Conservation (phyloP, 768 basidiomycete genomes). For the Leucocoprinus birnbaumii region DNA sequence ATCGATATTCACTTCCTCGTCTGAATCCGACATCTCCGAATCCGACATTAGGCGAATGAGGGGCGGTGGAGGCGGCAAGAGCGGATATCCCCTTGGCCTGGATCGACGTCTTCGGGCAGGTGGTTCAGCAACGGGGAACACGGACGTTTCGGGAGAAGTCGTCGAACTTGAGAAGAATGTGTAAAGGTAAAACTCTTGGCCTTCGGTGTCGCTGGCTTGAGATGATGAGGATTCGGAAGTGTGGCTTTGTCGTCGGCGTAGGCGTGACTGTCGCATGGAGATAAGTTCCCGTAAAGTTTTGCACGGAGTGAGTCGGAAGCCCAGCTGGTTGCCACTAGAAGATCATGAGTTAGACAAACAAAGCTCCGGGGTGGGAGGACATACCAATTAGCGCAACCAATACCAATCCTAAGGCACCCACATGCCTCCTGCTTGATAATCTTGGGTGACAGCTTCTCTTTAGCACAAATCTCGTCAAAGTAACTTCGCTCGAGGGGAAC, state of each 20-base stretch:
- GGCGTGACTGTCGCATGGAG: constrained; percentile 12
- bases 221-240: constrained; percentile 11
- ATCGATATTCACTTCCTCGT: constrained; percentile 10
- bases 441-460: constrained; percentile 11
- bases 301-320: constrained; percentile 60
- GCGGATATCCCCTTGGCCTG: constrained; percentile 26
- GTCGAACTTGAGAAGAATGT: constrained; percentile 48
- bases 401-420: neutral
- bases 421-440: constrained; percentile 7
- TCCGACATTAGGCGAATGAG: constrained; percentile 8
- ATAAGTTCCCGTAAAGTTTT: constrained; percentile 46
- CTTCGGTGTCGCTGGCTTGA: constrained; percentile 13
- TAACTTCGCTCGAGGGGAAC: constrained; percentile 34
- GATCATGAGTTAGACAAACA: neutral
- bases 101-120: constrained; percentile 14
- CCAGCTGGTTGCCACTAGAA: constrained; percentile 59
- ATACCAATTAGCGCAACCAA: constrained; percentile 22
- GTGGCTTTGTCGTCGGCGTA: neutral
- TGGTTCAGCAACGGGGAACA: constrained; percentile 22
- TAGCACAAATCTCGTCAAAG: constrained; percentile 11
- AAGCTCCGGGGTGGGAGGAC: constrained; percentile 13
- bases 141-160: constrained; percentile 30
- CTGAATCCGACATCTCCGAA: constrained; percentile 8
- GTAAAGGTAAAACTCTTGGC: constrained; percentile 28
- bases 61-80: constrained; percentile 9